phyloP scores from a whole-genome alignment of 768 basidiomycete genomes.

The Vishniacozyma victoriae region DNA sequence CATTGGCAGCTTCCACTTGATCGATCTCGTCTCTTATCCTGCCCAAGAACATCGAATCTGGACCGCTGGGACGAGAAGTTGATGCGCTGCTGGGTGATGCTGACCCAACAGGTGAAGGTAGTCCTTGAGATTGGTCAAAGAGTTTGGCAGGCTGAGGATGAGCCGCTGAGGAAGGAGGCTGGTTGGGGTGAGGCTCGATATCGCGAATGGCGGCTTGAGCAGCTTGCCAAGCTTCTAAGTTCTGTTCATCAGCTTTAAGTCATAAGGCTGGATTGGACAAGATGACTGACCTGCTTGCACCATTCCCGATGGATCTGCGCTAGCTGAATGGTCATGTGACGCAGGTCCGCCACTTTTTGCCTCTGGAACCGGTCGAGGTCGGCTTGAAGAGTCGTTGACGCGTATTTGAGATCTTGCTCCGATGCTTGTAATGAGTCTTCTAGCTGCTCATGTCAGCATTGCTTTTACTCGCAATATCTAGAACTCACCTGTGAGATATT shows the following conservation, averaged over 20 bases:
- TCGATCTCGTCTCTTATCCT: constrained; percentile 34
- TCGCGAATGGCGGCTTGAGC: constrained; percentile 84
- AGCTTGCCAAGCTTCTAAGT: constrained; percentile 94
- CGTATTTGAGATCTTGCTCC: constrained; percentile 91
- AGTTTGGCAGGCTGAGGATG: constrained; percentile 13
- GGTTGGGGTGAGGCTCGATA: constrained; percentile 87
- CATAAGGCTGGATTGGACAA: background rate
- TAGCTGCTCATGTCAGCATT: constrained; percentile 55
- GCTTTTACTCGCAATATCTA: background rate
- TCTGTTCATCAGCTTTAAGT: constrained; percentile 54
- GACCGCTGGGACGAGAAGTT: no score
- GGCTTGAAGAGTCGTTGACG: constrained; percentile 91
- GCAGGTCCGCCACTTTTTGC: constrained; percentile 92
- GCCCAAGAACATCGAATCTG: background rate
- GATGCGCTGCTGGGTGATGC: background rate
- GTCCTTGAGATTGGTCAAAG: background rate
- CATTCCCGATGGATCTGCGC: constrained; percentile 87
- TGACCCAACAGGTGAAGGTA: background rate
- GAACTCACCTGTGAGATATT: constrained; percentile 78
- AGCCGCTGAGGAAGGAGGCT: constrained; percentile 30
- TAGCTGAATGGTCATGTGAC: constrained; percentile 89
- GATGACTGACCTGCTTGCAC: constrained; percentile 75
- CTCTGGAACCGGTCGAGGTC: constrained; percentile 97
- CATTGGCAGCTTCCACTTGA: constrained; percentile 31
- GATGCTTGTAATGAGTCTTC: constrained; percentile 90